Percentiles rank a stretch among this genome's conserved stretches.
phyloP scores from a whole-genome alignment of 192 early-diverging fungal species.

The Podila epigama region DNA sequence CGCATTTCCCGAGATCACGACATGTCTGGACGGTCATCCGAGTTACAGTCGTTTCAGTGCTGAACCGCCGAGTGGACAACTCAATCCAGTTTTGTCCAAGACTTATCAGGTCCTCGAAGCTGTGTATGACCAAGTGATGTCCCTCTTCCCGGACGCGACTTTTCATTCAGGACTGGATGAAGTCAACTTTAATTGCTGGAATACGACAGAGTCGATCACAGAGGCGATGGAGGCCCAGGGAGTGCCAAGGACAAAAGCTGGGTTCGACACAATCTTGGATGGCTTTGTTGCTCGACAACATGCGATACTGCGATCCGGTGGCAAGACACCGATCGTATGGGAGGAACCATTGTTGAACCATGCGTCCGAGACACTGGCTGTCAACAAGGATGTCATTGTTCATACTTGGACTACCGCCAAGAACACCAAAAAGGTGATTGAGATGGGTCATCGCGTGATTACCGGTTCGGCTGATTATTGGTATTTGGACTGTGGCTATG shows the following conservation, averaged over 20 bases:
- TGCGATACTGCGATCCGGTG: constrained; percentile 38
- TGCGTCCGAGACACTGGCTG: constrained; percentile 49
- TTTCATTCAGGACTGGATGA: constrained; percentile 86
- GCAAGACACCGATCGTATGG: constrained; percentile 76
- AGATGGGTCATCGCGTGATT: constrained; percentile 72
- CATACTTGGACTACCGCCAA: constrained; percentile 74
- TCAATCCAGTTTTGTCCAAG: constrained; percentile 72
- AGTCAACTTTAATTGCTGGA: constrained; percentile 76
- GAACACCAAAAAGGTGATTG: constrained; percentile 64
- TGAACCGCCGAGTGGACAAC: constrained; percentile 84
- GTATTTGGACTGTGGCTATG: constrained; percentile 85
- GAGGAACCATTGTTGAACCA: constrained; percentile 75
- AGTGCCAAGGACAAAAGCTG: constrained; percentile 10
- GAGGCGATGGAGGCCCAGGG: constrained; percentile 34
- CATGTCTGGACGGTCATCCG: constrained; percentile 65
- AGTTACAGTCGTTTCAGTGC: constrained; percentile 53
- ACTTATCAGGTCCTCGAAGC: constrained; percentile 68
- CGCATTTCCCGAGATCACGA: constrained; percentile 60
- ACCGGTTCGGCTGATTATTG: constrained; percentile 69
- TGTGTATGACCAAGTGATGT: constrained; percentile 72
- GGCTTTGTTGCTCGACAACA: constrained; percentile 62
- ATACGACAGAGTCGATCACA: constrained; percentile 42
- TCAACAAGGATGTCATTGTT: constrained; percentile 67
- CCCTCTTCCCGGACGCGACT: constrained; percentile 72
- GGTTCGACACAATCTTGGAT: constrained; percentile 33